Base-by-base conservation (phyloP, 129 eudicot species). In the Logfia minima region DNA sequence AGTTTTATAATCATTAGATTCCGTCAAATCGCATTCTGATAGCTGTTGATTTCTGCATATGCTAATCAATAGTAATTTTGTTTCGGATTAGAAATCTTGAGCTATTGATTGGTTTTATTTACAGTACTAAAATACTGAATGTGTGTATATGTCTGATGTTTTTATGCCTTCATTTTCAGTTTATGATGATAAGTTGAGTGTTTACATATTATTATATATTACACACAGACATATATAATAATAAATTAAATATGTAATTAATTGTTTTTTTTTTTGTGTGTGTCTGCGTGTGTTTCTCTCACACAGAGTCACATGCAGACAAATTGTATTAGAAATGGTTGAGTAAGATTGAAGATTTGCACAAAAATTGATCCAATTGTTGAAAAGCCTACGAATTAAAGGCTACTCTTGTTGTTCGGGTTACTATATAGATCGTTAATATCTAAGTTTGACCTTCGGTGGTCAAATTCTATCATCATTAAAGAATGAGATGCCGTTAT, bases 291-390 rank as follows among this genome's bases (percentile, higher is more conserved):
- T 59, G 56, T 35, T 75, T 72, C 68, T 70, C 45, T 53, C 55
- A 39, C 45, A 37, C 43, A 43, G 52, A 29, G 26, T 62, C 78
- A 71, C 78, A 79, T 79, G 78, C 78, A 63, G 61, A 79, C 68
- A 79, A 52, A 22, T 22, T 65, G 68, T 45, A 45, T 78, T 78
- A 34, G 77, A 43, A 13, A 32, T 16, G 22, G 66, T 73, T 62
- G 84, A 67, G 84, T 81, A 23, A 75, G 65, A 68, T 41, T 68
- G 26, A 81, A 67, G 80, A 45, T 64, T 68, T 58, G 71, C 84
- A 74, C 80, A 72, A 70, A 43, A 67, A 31, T 81, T 70, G 39
- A 80, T 80, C 75, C 84, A 80, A 41, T 80, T 74, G 45, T 75
- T 80, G 58, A 67, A 43, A 51, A 68, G 76, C 76, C 68, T 75